A percentile compares a stretch with the other conserved stretches of the same genome.
phyloP scores from a whole-genome alignment of 2,329 filamentous ascomycete genomes.

The Furcasterigmium sp. region DNA sequence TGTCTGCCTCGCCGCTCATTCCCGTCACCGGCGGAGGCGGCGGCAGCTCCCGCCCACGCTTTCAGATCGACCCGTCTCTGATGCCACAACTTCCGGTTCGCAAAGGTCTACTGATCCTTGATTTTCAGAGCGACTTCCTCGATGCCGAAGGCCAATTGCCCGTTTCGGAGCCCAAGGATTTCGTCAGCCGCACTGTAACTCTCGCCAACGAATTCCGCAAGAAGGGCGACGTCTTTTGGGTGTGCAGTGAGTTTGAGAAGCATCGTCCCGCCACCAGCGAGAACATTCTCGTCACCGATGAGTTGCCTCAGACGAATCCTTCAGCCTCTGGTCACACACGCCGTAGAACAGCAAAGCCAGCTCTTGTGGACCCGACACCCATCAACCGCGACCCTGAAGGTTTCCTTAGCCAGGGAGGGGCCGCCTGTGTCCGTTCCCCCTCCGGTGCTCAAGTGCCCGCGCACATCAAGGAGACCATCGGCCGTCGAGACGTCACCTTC shows the following conservation, averaged over 20 bases:
- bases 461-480: conserved; percentile 35
- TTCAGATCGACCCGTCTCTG: conserved; percentile 50
- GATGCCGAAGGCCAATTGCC: conserved; percentile 61
- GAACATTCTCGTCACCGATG: conserved; percentile 40
- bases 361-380: not conserved
- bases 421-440: conserved; percentile 36
- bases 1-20: conserved; percentile 1
- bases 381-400: conserved; percentile 30
- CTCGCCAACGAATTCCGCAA: conserved; percentile 70
- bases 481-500: conserved; percentile 43
- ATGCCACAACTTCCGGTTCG: conserved; percentile 54
- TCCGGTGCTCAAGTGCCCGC: conserved; percentile 43
- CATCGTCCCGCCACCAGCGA: conserved; percentile 52
- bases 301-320: conserved; percentile 11
- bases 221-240: conserved; percentile 73
- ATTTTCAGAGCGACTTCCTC: conserved; percentile 89
- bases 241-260: conserved; percentile 69
- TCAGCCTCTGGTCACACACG: not conserved
- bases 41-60: conserved; percentile 21
- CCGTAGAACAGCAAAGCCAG: not conserved
- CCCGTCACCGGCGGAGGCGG: not conserved
- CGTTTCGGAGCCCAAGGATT: conserved; percentile 57
- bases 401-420: conserved; percentile 37
- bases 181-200: conserved; percentile 60
- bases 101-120: conserved; percentile 74